Evolutionary conservation across 306 rosid genomes (phyloP).

Genomic region (Dryas octopetala): DNA sequence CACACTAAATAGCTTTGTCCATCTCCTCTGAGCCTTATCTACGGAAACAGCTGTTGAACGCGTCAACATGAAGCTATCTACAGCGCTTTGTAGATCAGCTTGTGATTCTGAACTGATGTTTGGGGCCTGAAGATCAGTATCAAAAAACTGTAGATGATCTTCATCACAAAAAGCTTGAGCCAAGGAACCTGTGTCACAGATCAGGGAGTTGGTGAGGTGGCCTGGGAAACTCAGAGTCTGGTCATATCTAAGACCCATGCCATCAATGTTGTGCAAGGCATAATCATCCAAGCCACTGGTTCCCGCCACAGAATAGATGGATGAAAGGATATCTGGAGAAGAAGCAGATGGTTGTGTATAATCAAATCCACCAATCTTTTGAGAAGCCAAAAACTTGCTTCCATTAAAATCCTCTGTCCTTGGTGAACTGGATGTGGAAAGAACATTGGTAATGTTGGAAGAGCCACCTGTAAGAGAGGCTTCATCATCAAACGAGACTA

Average conservation of each 20-base stretch:
- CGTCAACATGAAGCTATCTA: slow-evolving; percentile 44
- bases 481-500: slow-evolving; percentile 59
- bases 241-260: slow-evolving; percentile 61
- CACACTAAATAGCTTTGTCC: slow-evolving; percentile 79
- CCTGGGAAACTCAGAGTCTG: slow-evolving; percentile 53
- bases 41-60: slow-evolving; percentile 40
- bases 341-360: slow-evolving; percentile 57
- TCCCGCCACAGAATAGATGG: slow-evolving; percentile 64
- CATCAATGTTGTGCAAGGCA: slow-evolving; percentile 52
- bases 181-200: slow-evolving; percentile 63
- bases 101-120: slow-evolving; percentile 40
- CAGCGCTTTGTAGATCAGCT: slow-evolving; percentile 61
- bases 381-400: slow-evolving; percentile 60
- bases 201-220: slow-evolving; percentile 57
- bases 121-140: slow-evolving; percentile 56
- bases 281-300: slow-evolving; percentile 70
- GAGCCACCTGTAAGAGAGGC: slow-evolving; percentile 48
- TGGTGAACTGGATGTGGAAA: slow-evolving; percentile 56
- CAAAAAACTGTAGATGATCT: slow-evolving; percentile 66
- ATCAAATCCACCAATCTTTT: slow-evolving; percentile 55
- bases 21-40: slow-evolving; percentile 68
- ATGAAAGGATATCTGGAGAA: slow-evolving; percentile 77
- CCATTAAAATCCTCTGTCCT: slow-evolving; percentile 55
- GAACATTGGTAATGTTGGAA: slow-evolving; percentile 43
- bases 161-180: slow-evolving; percentile 59